Conservation (phyloP, 768 basidiomycete species). For the Suillus sp. region DNA sequence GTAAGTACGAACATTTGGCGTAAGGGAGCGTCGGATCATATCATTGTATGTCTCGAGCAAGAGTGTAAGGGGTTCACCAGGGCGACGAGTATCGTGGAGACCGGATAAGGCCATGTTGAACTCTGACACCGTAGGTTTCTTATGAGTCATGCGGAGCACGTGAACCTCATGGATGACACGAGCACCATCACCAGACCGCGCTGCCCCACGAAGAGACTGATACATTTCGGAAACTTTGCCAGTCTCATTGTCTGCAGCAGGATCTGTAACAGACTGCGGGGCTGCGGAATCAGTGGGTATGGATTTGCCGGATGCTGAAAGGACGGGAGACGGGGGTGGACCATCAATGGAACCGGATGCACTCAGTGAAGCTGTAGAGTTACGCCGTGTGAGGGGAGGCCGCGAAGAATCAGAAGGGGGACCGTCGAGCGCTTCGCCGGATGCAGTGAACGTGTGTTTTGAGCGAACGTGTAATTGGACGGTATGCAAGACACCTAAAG, state of each 20-base stretch:
- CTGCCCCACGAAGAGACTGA: constrained; percentile 28
- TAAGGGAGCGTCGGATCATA: constrained; percentile 61
- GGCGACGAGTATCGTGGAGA: constrained; percentile 45
- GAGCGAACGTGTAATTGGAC: constrained; percentile 66
- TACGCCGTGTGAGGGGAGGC: constrained; percentile 46
- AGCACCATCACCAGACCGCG: constrained; percentile 26
- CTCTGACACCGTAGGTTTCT: constrained; percentile 44
- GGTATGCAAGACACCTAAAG: constrained; percentile 57
- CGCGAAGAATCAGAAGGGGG: constrained; percentile 24
- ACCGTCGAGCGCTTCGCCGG: constrained; percentile 23
- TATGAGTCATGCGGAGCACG: constrained; percentile 19
- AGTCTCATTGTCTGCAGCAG: constrained; percentile 17
- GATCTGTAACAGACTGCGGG: constrained; percentile 32
- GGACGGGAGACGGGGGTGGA: constrained; percentile 22
- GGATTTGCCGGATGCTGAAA: constrained; percentile 12
- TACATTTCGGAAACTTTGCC: constrained; percentile 12
- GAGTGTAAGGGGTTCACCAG: constrained; percentile 55
- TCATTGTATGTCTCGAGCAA: constrained; percentile 72
- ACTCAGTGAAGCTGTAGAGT: constrained; percentile 44
- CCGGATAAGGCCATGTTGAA: constrained; percentile 68
- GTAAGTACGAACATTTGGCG: constrained; percentile 69
- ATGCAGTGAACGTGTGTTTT: constrained; percentile 54
- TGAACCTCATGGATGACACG: constrained; percentile 35
- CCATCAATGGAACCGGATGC: constrained; percentile 23
- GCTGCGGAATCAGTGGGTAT: constrained; percentile 26